Evolutionary conservation across 164 flowering plant species (phyloP).

Genomic region (Kalanchoe fedtschenkoi): DNA sequence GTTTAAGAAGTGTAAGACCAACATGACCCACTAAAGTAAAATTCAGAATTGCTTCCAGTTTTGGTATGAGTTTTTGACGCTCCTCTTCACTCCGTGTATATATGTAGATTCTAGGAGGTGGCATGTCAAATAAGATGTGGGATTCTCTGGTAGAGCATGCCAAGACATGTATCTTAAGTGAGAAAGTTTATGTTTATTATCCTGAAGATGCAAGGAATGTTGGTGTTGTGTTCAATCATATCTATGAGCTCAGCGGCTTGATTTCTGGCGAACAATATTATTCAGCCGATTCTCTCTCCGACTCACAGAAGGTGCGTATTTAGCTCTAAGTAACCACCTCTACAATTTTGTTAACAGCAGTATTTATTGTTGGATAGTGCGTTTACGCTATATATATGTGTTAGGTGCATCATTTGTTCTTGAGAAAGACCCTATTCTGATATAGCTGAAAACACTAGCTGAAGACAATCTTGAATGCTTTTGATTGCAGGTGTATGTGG

Average conservation of each 20-base stretch:
- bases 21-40: slow-evolving; percentile 1
- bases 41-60: neutral
- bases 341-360: neutral
- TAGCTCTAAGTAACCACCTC: neutral
- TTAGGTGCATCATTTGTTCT: too few species aligned
- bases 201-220: slow-evolving; percentile 63
- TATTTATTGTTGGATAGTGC: neutral
- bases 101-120: slow-evolving; percentile 87
- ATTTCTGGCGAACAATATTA: slow-evolving; percentile 59
- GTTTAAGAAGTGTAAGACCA: slow-evolving; percentile 59
- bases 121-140: slow-evolving; percentile 99
- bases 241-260: slow-evolving; percentile 74
- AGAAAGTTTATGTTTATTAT: slow-evolving; percentile 68
- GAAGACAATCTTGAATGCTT: neutral
- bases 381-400: neutral
- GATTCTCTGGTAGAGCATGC: slow-evolving; percentile 88
- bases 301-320: slow-evolving; percentile 66
- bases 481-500: slow-evolving; percentile 64
- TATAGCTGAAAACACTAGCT: neutral
- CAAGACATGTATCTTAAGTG: slow-evolving; percentile 83
- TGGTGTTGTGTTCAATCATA: slow-evolving; percentile 80
- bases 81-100: slow-evolving; percentile 4
- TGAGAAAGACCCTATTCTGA: too few species aligned
- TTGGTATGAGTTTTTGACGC: neutral
- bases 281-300: slow-evolving; percentile 66